Percentiles rank a stretch among this genome's conserved stretches.
These are phyloP conservation scores for Lasiosphaeria miniovina DNA, from an alignment of 495 filamentous ascomycete species.

Conservation along the genomic window DNA sequence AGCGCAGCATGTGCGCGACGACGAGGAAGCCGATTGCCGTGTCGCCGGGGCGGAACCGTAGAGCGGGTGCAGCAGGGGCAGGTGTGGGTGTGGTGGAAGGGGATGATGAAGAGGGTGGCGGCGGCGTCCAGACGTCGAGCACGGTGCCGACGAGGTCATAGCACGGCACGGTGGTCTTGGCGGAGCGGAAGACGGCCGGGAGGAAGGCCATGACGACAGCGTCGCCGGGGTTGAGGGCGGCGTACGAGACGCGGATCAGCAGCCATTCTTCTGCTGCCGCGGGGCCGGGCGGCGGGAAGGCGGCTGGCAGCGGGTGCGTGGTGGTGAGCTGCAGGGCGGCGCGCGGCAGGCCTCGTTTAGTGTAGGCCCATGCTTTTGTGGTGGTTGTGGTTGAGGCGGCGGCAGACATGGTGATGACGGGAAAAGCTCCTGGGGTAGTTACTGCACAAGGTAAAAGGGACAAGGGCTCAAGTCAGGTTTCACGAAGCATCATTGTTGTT, in stretches of 20 bases:
- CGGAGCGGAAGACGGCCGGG: constrained; percentile 31
- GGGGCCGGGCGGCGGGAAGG: constrained; percentile 3
- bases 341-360: constrained; percentile 17
- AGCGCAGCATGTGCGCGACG: constrained; percentile 23
- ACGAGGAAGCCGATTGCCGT: constrained; percentile 32
- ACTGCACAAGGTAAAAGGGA: too few relatives aligned
- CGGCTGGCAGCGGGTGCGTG: constrained; percentile 21
- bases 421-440: background rate
- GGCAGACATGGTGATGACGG: constrained; percentile 4
- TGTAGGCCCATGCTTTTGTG: constrained; percentile 24
- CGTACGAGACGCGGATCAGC: constrained; percentile 36
- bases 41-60: constrained; percentile 25
- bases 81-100: background rate
- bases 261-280: constrained; percentile 21
- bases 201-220: constrained; percentile 32
- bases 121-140: constrained; percentile 19
- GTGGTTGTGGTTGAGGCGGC: constrained; percentile 4
- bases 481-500: too few relatives aligned
- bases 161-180: constrained; percentile 29
- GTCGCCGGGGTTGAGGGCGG: constrained; percentile 41
- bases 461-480: too few relatives aligned
- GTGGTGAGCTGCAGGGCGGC: constrained; percentile 18
- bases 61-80: too few relatives aligned
- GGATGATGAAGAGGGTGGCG: background rate
- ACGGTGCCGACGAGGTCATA: constrained; percentile 40